Conservation (phyloP, 2,329 filamentous ascomycete genomes). For the Calonectria honghensis region DNA sequence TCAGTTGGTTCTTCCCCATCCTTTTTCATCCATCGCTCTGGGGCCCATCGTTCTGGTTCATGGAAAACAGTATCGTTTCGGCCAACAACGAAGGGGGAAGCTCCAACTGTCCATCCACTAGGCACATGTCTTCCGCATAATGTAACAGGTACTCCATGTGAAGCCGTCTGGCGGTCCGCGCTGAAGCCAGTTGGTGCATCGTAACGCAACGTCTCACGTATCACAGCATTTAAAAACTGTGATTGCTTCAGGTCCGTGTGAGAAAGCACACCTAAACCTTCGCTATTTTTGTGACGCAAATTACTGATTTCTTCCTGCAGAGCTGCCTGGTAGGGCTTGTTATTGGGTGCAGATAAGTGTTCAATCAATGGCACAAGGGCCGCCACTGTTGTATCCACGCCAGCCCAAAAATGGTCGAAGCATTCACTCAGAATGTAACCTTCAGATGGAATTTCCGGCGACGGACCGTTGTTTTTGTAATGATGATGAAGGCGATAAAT, state of each 20-base stretch:
- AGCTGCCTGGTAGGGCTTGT: not conserved
- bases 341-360: not conserved
- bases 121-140: not conserved
- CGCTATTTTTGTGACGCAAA: not conserved
- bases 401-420: conserved; percentile 23
- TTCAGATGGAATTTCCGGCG: not conserved
- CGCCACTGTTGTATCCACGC: not conserved
- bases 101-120: not conserved
- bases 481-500: not conserved
- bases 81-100: not conserved
- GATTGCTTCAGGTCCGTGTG: conserved; percentile 3
- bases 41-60: not conserved
- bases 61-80: not conserved
- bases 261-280: not conserved
- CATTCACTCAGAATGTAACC: conserved; percentile 7
- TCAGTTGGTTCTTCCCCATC: too few relatives aligned
- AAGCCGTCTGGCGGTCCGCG: not conserved
- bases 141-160: not conserved
- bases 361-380: not conserved
- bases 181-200: not conserved
- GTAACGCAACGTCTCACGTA: conserved; percentile 14
- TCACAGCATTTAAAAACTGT: not conserved
- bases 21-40: conserved; percentile 3
- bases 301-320: not conserved
- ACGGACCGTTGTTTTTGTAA: not conserved